Conservation (phyloP, 768 basidiomycete species). For the Mycena crocata region DNA sequence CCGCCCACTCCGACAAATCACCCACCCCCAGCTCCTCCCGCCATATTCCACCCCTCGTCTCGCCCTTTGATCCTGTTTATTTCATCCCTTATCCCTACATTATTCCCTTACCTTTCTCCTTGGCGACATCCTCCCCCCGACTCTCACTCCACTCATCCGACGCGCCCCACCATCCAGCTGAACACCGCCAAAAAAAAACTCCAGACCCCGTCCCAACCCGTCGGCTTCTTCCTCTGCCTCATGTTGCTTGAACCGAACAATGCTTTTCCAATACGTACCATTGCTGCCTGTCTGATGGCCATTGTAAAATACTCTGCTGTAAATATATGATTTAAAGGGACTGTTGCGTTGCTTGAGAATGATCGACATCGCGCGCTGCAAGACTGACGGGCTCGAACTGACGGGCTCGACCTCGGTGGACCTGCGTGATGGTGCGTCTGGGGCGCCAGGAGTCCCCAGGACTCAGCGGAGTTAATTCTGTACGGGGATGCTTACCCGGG, state of each 20-base stretch:
- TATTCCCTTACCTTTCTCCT: constrained; percentile 33
- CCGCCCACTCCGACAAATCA: constrained; percentile 18
- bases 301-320: constrained; percentile 37
- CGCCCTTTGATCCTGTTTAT: constrained; percentile 8
- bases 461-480: too few relatives aligned
- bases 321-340: constrained; percentile 1
- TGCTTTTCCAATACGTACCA: constrained; percentile 41
- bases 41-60: constrained; percentile 32
- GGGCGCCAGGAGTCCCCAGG: too few relatives aligned
- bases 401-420: too few relatives aligned
- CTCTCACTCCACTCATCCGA: background rate
- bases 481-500: too few relatives aligned
- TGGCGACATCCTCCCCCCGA: constrained; percentile 35
- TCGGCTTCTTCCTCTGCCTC: background rate
- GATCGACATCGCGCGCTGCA: too few relatives aligned
- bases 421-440: too few relatives aligned
- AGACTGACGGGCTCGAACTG: too few relatives aligned
- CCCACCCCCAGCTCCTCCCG: constrained; percentile 9
- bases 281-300: constrained; percentile 43
- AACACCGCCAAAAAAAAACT: constrained; percentile 5
- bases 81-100: constrained; percentile 34
- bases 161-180: background rate
- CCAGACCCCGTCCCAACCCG: background rate
- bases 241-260: constrained; percentile 6
- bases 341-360: too few relatives aligned